Conservation (phyloP, 768 basidiomycete genomes). For the Phanerodontia chrysosporium region DNA sequence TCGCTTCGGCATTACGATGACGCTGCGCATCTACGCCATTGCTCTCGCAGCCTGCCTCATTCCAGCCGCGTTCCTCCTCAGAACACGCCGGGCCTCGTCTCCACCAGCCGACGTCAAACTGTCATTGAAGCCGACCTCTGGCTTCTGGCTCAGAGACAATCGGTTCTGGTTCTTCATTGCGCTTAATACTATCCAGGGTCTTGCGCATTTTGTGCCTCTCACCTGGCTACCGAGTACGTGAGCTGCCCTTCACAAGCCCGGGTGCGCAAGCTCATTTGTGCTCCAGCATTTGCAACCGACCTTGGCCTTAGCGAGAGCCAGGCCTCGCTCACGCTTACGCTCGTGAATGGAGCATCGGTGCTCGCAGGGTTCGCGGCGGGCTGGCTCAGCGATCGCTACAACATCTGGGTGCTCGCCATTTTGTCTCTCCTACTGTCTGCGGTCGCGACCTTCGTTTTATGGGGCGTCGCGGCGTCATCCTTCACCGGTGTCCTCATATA, state of each 20-base stretch:
- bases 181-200: constrained; percentile 20
- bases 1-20: constrained; percentile 18
- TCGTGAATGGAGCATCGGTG: constrained; percentile 16
- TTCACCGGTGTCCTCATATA: constrained; percentile 24
- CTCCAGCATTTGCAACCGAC: constrained; percentile 17
- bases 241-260: too few relatives aligned
- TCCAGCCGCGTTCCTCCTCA: constrained; percentile 20
- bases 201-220: constrained; percentile 21
- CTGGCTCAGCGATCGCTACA: constrained; percentile 24
- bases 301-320: constrained; percentile 10
- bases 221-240: constrained; percentile 22
- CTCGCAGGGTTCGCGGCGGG: constrained; percentile 24
- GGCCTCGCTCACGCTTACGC: constrained; percentile 9
- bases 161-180: constrained; percentile 20
- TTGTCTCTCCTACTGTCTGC: constrained; percentile 17
- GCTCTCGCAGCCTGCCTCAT: constrained; percentile 15
- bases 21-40: constrained; percentile 24
- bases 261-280: background rate
- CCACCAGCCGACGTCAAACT: constrained; percentile 10
- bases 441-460: constrained; percentile 26
- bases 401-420: constrained; percentile 23
- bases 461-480: constrained; percentile 26
- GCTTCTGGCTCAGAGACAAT: background rate
- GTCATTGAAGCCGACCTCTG: background rate
- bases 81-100: constrained; percentile 22